These are phyloP conservation scores for Ophiostoma quercus DNA, from an alignment of 2,329 filamentous ascomycete genomes.

Conservation along the genomic window DNA sequence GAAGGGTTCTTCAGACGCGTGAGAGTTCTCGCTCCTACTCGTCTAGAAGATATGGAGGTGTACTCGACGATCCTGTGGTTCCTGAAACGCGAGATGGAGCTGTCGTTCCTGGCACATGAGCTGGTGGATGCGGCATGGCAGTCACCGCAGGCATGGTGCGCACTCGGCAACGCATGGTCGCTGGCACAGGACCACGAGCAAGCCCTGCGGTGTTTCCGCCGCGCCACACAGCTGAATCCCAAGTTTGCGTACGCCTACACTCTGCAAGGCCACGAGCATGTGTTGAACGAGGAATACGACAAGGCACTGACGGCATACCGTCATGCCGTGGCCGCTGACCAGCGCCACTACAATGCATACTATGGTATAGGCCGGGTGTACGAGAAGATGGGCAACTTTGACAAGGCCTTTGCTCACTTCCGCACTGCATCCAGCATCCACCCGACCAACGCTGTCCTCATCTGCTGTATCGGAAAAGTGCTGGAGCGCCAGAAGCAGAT, in stretches of 20 bases:
- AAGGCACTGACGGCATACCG: slow-evolving; percentile 87
- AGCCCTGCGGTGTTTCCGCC: slow-evolving; percentile 87
- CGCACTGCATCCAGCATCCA: slow-evolving; percentile 84
- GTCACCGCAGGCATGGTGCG: slow-evolving; percentile 93
- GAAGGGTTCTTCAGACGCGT: slow-evolving; percentile 81
- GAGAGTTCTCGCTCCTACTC: slow-evolving; percentile 71
- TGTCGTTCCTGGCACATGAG: slow-evolving; percentile 88
- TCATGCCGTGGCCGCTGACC: slow-evolving; percentile 76
- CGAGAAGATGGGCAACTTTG: slow-evolving; percentile 83
- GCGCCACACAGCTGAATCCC: slow-evolving; percentile 83
- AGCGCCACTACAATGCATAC: slow-evolving; percentile 95
- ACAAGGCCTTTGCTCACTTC: slow-evolving; percentile 89
- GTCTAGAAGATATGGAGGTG: slow-evolving; percentile 92
- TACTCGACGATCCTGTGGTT: slow-evolving; percentile 99
- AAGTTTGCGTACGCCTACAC: slow-evolving; percentile 95
- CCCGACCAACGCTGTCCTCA: slow-evolving; percentile 84
- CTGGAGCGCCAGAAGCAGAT: slow-evolving; percentile 84
- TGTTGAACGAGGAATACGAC: slow-evolving; percentile 94
- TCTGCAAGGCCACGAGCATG: slow-evolving; percentile 90
- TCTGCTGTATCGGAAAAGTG: slow-evolving; percentile 86
- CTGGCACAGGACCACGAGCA: slow-evolving; percentile 89
- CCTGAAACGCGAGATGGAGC: slow-evolving; percentile 81
- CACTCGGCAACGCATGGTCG: slow-evolving; percentile 90
- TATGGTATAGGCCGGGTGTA: slow-evolving; percentile 82
- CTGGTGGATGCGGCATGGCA: slow-evolving; percentile 81